Evolutionary conservation across 495 filamentous ascomycete species (phyloP), one percentile per base, ranked within the genome.

Genomic region (Podospora australis): DNA sequence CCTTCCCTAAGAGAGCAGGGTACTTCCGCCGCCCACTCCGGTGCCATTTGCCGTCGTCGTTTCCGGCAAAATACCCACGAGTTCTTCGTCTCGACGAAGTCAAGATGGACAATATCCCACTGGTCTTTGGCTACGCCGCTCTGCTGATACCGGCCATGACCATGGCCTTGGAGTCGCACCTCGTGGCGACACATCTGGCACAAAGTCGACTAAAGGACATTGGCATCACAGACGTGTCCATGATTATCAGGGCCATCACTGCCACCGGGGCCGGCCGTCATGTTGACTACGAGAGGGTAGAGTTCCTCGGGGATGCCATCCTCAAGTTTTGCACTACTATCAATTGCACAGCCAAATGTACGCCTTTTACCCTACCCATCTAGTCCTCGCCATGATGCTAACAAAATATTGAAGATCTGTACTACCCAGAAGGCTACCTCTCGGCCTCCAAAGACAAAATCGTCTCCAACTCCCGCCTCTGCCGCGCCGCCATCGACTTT

Each of bases 231-330:
- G 60, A 83, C 51, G 48, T 80, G 5, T 53, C 61, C 2, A 77
- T 86, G 25, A 66, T 96, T 3, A 55, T 82, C n/a, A 84, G 78
- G 6, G 90, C 91, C 1, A 83, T 94, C 44, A 85, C 72, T 24
- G 71, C 87, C 1, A 81, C 84, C 0, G 70, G 75, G 1, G 78
- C 88, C 0, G 59, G 68, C 8, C 80, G 82, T 35, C 54, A 55
- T 2, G 78, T 70, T 0, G 76, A 96, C 50, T 98, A 98, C 59
- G 86, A 98, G 54, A 75, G 86, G 19, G 72, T 94, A 1, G 92
- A 98, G 63, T 95, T 95, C 57, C 70, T 96, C 0, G 92, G 92
- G 0, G 92, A 98, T 55, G 77, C 78, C 0, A 74, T 95, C 7
- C 74, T 98, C n/a, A 97, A 97, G 57, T 78, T 83, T 35, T 78